Percentiles rank a stretch among this genome's conserved stretches.
Conservation (phyloP, 164 flowering plant species). For the Cinnamomum micranthum region DNA sequence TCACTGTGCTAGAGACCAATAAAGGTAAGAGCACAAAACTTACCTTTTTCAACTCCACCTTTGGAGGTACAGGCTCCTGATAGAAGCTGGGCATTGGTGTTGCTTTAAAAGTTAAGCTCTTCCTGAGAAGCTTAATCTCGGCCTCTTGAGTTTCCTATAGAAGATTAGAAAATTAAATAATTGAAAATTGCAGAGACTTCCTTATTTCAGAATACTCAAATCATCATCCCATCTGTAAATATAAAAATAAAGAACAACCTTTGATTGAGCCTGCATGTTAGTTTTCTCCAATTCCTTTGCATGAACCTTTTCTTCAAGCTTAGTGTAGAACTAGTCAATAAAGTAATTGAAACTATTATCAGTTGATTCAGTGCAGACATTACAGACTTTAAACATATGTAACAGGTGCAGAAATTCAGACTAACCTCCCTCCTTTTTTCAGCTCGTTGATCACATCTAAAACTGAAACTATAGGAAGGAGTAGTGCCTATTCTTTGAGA, state of each 20-base stretch:
- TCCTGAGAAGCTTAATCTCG: slow-evolving; percentile 75
- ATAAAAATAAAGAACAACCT: slow-evolving; percentile 38
- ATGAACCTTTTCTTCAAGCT: slow-evolving; percentile 87
- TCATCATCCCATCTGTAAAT: background rate
- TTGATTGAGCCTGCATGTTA: slow-evolving; percentile 75
- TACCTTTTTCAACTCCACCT: slow-evolving; percentile 85
- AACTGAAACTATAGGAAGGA: slow-evolving; percentile 80
- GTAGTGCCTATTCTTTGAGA: slow-evolving; percentile 53
- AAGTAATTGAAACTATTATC: background rate
- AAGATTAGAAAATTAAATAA: background rate
- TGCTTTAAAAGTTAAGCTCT: slow-evolving; percentile 84
- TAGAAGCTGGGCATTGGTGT: slow-evolving; percentile 96
- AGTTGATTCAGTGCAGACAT: background rate
- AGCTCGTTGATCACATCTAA: slow-evolving; percentile 88
- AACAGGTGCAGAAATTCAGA: slow-evolving; percentile 5
- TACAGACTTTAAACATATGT: background rate
- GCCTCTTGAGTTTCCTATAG: slow-evolving; percentile 84
- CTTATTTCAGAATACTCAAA: background rate
- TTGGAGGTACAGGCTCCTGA: slow-evolving; percentile 86
- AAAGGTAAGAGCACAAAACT: background rate
- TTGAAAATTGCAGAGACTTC: background rate
- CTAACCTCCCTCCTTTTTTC: slow-evolving; percentile 89
- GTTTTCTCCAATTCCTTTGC: slow-evolving; percentile 77
- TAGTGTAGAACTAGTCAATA: slow-evolving; percentile 65
- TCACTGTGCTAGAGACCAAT: background rate